Evolutionary conservation across 148 eudicot genomes (phyloP), one percentile per base, ranked within the genome.

Genomic region (Talinum fruticosum): DNA sequence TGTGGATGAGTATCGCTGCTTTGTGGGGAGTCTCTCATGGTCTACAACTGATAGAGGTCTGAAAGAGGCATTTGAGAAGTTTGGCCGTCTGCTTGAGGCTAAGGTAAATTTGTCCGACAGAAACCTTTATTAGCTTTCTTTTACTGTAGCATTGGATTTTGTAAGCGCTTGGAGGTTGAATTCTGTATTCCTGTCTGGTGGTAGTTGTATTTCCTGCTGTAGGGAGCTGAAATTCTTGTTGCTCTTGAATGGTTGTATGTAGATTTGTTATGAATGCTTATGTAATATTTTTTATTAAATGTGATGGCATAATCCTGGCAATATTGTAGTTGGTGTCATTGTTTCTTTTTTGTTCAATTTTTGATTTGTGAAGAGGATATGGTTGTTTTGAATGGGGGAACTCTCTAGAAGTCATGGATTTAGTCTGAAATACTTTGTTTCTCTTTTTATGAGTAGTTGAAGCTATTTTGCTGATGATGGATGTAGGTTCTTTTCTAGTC

Each of bases 1-100:
- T 49, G 78, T 37, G 68, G 97, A 92, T 41, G 88, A 86, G 77
- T 93, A 86, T 73, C 97, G 99, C 30, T 95, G 99, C 83, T 95
- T 95, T 75, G 87, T 95, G 82, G 99, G 99, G 3, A 88, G 91
- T 79, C 89, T 95, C 26, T 88, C 99, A 14, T 95, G 97, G 97
- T 86, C 92, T 69, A 95, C 97, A 19, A 86, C 94, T 78, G 99
- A 95, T 79, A 87, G 97, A 85, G 91, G 82, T 66, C 81, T 95
- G 80, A 91, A 90, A 75, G 89, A 90, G 1, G 97, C 97, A 36
- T 95, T 95, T 87, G 88, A 87, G 23, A 95, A 95, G 88, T 96
- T 77, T 86, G 99, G 99, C 54, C 90, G 83, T 84, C 90, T 96
- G 69, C 33, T 87, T 77, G 99, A 96, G 66, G 97, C 99, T 10